A percentile compares a stretch with the other conserved stretches of the same genome.
phyloP scores from a whole-genome alignment of 1,284 basidiomycete species.

The Cutaneotrichosporon sp. region DNA sequence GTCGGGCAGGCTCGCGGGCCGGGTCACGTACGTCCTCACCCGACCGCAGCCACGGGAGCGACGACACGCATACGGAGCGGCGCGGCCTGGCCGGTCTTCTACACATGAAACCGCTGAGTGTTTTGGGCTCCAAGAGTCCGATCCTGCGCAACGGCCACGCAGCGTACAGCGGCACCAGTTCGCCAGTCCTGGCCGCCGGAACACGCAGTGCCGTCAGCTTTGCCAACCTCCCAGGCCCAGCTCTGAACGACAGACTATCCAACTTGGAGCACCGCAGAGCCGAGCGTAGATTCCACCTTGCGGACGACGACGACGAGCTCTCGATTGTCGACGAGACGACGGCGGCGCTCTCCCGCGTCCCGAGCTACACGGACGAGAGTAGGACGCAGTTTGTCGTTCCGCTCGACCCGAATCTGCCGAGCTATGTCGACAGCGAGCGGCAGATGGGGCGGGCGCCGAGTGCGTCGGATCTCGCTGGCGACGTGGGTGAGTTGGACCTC shows the following conservation, averaged over 20 bases:
- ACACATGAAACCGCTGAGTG: slow-evolving; percentile 25
- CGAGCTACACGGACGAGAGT: slow-evolving; percentile 66
- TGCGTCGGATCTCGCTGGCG: slow-evolving; percentile 7
- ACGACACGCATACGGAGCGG: slow-evolving; percentile 6
- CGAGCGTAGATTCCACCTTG: slow-evolving; percentile 10
- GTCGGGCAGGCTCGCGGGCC: slow-evolving; percentile 36
- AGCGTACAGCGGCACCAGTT: slow-evolving; percentile 11
- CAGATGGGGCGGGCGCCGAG: slow-evolving; percentile 21
- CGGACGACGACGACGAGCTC: slow-evolving; percentile 10
- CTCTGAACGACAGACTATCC: slow-evolving; percentile 9
- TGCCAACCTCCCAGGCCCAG: slow-evolving; percentile 22
- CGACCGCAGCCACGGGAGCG: slow-evolving; percentile 34
- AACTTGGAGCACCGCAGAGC: slow-evolving; percentile 16
- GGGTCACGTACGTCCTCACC: slow-evolving; percentile 55
- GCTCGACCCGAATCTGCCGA: slow-evolving; percentile 72
- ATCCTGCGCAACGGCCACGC: not conserved
- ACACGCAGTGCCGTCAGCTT: slow-evolving; percentile 19
- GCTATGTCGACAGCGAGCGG: slow-evolving; percentile 66
- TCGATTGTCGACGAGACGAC: slow-evolving; percentile 19
- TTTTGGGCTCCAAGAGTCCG: slow-evolving; percentile 4
- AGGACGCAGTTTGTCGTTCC: slow-evolving; percentile 62
- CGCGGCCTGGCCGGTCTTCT: slow-evolving; percentile 28
- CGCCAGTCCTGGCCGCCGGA: slow-evolving; percentile 24
- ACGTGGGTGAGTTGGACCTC: not conserved
- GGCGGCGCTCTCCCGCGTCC: slow-evolving; percentile 61